These are phyloP conservation scores for Trifolium fragiferum DNA, from an alignment of 306 rosid genomes.

Conservation along the genomic window DNA sequence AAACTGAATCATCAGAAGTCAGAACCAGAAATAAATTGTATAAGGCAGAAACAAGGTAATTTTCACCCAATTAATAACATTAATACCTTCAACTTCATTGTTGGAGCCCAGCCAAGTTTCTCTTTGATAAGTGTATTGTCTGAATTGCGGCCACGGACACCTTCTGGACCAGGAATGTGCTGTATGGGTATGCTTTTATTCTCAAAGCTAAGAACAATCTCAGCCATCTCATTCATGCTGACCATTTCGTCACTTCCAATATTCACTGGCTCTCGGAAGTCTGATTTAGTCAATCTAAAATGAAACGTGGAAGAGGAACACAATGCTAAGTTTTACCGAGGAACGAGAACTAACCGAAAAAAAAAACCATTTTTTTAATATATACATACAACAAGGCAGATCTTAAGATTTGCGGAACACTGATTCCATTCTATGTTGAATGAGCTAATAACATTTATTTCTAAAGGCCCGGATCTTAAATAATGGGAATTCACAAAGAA, in stretches of 20 bases:
- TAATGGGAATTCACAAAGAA: background rate
- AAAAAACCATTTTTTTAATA: background rate
- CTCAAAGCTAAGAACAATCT: constrained; percentile 92
- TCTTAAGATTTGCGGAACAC: constrained; percentile 8
- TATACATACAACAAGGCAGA: constrained; percentile 3
- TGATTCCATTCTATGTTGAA: constrained; percentile 15
- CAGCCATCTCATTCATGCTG: constrained; percentile 99
- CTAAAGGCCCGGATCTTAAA: background rate
- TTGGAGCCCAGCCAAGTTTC: constrained; percentile 99
- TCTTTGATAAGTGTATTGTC: constrained; percentile 95
- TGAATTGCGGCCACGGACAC: constrained; percentile 98
- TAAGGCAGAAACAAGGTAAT: background rate
- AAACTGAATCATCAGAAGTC: background rate
- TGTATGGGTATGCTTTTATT: constrained; percentile 75
- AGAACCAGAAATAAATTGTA: constrained; percentile 5
- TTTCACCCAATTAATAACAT: background rate
- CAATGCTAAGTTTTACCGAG: constrained; percentile 1
- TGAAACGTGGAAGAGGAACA: background rate
- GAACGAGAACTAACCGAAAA: constrained; percentile 8
- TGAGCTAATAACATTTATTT: constrained; percentile 26
- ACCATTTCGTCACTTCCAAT: constrained; percentile 99
- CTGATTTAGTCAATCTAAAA: constrained; percentile 91
- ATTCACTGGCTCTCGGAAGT: constrained; percentile 94
- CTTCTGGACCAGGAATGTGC: constrained; percentile 99
- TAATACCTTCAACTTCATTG: constrained; percentile 92